Percentiles rank a stretch among this genome's conserved stretches.
These are phyloP conservation scores for Hortaea sp. DNA, from an alignment of 2,329 filamentous ascomycete species.

Conservation along the genomic window DNA sequence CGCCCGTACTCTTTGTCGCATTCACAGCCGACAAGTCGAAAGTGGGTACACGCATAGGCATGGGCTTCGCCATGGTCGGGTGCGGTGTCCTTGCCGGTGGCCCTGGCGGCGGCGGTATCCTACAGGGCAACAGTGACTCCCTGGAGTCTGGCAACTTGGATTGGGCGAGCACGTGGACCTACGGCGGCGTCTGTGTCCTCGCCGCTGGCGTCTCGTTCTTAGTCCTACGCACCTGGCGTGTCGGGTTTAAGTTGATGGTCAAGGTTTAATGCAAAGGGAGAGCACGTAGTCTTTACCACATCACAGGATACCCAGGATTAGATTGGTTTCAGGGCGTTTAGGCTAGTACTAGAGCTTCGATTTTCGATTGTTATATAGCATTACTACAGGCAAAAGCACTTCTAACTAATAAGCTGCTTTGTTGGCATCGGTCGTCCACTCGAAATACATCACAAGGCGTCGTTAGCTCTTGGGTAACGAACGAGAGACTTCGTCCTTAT, in stretches of 20 bases:
- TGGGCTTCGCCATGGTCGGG: constrained; percentile 25
- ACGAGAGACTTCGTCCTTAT: too few relatives aligned
- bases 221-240: constrained; percentile 16
- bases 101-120: constrained; percentile 26
- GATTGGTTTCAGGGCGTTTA: too few relatives aligned
- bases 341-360: too few relatives aligned
- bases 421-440: too few relatives aligned
- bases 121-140: constrained; percentile 10
- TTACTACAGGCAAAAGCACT: too few relatives aligned
- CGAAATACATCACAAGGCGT: too few relatives aligned
- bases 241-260: constrained; percentile 14
- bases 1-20: constrained; percentile 29
- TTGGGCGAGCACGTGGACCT: constrained; percentile 28
- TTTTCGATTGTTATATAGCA: too few relatives aligned
- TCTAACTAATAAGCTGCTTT: too few relatives aligned
- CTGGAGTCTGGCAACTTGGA: constrained; percentile 7
- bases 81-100: constrained; percentile 27
- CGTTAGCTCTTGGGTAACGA: too few relatives aligned
- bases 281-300: too few relatives aligned
- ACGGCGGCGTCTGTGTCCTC: constrained; percentile 18
- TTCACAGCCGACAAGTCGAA: constrained; percentile 33
- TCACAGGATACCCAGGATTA: too few relatives aligned
- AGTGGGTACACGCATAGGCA: constrained; percentile 35
- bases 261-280: background rate
- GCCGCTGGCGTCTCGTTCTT: constrained; percentile 16